Base-by-base conservation (phyloP, 1,284 basidiomycete species). In the Microbotryum lychnidis-dioicae region DNA sequence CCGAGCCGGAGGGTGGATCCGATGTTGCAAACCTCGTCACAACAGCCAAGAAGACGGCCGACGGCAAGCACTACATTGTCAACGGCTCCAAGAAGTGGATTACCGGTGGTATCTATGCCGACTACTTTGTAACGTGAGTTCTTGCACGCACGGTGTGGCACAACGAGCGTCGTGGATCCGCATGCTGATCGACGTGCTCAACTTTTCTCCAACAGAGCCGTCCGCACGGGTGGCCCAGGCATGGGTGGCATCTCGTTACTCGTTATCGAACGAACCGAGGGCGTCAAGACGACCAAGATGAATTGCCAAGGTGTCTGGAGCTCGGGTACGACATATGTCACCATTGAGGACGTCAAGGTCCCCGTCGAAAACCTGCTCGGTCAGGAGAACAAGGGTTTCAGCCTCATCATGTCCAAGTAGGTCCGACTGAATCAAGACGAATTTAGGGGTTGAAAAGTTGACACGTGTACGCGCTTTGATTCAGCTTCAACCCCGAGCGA, bases 191-290 rank as follows among this genome's bases (percentile, higher is more conserved):
- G 31, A n/a, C 21, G 20, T 14, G 42, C 44, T 71, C 72, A 56
- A 73, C 71, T n/a, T 3, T 18, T 42, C 16, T 9, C 37, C 0
- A 42, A 18, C 12, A 42, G 37, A 16, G 73, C 74, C 0, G 75
- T 75, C 12, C 69, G 75, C n/a, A 76, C 75, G 0, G 73, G 72
- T 3, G 76, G 74, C 48, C 75, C 76, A 29, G 76, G 75, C n/a
- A 65, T 72, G 23, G 57, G 60, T 3, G 76, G 76, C 8, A 70
- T 77, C 56, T 73, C 73, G 14, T 62, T 77, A 23, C 65, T 77
- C 23, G 60, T 76, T 18, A 72, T 77, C 31, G 71, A 71, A 18
- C 59, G 69, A 9, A 59, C 62, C 21, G 71, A 71, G 16, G 71
- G 71, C 6, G 54, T 72, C 6, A 60, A 27, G 44, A 73, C 74